A percentile compares a stretch with the other conserved stretches of the same genome.
Conservation (phyloP, 208 protist genomes). For the Leishmania martiniquensis region DNA sequence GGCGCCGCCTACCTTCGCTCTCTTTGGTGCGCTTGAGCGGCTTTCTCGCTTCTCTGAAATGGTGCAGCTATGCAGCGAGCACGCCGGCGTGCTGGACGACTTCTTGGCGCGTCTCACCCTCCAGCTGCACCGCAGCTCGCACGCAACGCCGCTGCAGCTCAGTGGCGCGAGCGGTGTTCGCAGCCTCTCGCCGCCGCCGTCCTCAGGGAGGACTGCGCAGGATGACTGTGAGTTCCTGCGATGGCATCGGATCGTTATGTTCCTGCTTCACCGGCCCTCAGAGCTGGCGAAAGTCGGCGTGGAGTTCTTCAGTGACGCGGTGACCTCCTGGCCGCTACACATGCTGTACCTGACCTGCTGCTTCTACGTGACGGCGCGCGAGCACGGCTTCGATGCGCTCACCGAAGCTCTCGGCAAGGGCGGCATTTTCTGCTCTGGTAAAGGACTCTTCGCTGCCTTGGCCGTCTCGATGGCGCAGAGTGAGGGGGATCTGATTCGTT, state of each 20-base stretch:
- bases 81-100: slow-evolving; percentile 40
- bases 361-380: slow-evolving; percentile 63
- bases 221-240: slow-evolving; percentile 31
- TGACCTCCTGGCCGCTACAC: slow-evolving; percentile 72
- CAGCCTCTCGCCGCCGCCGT: slow-evolving; percentile 1
- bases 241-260: slow-evolving; percentile 35
- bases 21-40: slow-evolving; percentile 75
- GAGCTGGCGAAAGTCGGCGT: slow-evolving; percentile 42
- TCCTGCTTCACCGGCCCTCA: slow-evolving; percentile 30
- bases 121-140: slow-evolving; percentile 27
- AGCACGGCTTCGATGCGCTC: slow-evolving; percentile 48
- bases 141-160: not conserved
- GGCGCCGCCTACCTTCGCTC: slow-evolving; percentile 47
- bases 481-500: slow-evolving; percentile 39
- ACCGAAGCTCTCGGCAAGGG: slow-evolving; percentile 37
- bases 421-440: slow-evolving; percentile 63
- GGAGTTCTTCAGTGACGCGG: slow-evolving; percentile 65
- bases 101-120: slow-evolving; percentile 38
- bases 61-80: slow-evolving; percentile 35
- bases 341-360: slow-evolving; percentile 73
- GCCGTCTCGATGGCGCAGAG: slow-evolving; percentile 71
- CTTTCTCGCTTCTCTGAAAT: slow-evolving; percentile 55
- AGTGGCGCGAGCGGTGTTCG: not conserved
- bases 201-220: not conserved
- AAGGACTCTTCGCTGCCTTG: slow-evolving; percentile 69